Evolutionary conservation across 441 rosid species (phyloP).

Genomic region (Pelargonium cotyledonis): DNA sequence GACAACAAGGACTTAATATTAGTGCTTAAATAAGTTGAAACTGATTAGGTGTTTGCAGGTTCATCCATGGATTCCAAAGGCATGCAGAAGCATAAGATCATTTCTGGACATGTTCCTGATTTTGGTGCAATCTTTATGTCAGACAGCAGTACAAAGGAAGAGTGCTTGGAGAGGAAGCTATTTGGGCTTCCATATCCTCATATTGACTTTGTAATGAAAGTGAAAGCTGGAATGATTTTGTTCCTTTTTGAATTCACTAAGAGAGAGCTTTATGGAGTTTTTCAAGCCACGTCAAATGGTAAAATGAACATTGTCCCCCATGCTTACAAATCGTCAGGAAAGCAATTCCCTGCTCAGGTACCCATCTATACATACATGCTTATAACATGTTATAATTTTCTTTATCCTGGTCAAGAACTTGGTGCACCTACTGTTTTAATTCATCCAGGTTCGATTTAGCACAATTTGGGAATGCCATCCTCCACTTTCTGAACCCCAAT

Average conservation of each 20-base stretch:
- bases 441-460: conserved; percentile 25
- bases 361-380: neutral
- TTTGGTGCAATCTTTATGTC: conserved; percentile 32
- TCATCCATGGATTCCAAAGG: neutral
- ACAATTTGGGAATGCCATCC: conserved; percentile 25
- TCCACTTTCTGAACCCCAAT: conserved; percentile 24
- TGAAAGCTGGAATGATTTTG: conserved; percentile 29
- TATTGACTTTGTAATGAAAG: conserved; percentile 22
- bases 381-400: neutral
- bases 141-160: conserved; percentile 18
- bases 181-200: conserved; percentile 25
- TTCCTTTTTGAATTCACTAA: conserved; percentile 26
- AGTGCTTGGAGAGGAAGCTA: conserved; percentile 22
- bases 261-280: conserved; percentile 27
- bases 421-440: neutral
- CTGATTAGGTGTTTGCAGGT: neutral
- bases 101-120: conserved; percentile 21
- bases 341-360: conserved; percentile 33
- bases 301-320: conserved; percentile 18
- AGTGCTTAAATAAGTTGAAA: too few relatives aligned
- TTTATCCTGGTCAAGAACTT: neutral
- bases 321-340: conserved; percentile 28
- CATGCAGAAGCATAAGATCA: neutral
- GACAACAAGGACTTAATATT: too few relatives aligned
- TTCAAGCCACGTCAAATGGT: conserved; percentile 24